Evolutionary conservation across 1,139 yeast species (phyloP), one percentile per base, ranked within the genome.

Genomic region (Debaryomyces nepalensis): DNA sequence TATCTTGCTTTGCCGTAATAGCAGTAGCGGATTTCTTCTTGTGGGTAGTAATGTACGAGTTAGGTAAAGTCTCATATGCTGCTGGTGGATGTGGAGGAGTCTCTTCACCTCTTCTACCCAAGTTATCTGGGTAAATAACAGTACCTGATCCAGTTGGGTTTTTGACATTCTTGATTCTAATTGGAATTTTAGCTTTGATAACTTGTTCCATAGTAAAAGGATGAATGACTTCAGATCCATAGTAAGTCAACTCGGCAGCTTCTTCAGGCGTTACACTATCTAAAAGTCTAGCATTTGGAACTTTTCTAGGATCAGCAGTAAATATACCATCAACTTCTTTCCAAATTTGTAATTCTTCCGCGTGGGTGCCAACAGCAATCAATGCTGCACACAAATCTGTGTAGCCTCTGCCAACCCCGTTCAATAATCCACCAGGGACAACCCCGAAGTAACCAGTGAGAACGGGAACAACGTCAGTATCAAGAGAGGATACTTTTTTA

Each of bases 121-220:
- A 68, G 59, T 88, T 86, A 59, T 88, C 97, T 1, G 99, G 98
- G 64, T 87, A 93, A 37, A 93, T 90, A 49, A 93, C 79, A 14
- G 99, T 93, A 52, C 99, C 99, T 35, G 76, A 77, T 35, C 98
- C 99, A 16, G 63, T 62, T 39, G 99, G 98, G 62, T 93, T 91
- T 65, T 82, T 91, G 41, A 93, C 99, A 64, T 93, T 93, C 66
- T 93, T 93, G 57, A 93, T 93, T 61, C 98, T 81, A 61, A 93
- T 93, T 33, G 99, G 99, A 55, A 93, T 93, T 61, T 87, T 87
- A 9, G 98, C 98, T 53, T 84, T 83, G 54, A 93, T 93, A 44
- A 91, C 99, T 69, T 93, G 99, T 67, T 93, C 98, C 99, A 93
- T 93, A 26, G 99, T 93, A 72, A 93, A 93, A 2, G 99, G 99